These are phyloP conservation scores for Verruconis gallopava DNA, from an alignment of 2,329 filamentous ascomycete species.

Conservation along the genomic window DNA sequence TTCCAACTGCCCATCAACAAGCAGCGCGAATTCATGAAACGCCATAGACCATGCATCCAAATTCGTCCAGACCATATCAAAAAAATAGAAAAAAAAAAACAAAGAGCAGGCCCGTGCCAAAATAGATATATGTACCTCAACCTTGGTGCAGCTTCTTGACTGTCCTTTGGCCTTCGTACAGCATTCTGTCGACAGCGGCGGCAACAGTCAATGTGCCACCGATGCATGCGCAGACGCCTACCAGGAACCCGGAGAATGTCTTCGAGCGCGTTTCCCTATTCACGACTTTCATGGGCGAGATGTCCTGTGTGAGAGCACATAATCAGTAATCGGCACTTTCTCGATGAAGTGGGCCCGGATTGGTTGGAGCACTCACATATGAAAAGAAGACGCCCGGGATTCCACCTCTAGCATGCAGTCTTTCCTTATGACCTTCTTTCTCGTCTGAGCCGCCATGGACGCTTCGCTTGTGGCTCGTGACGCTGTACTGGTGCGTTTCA, in stretches of 20 bases:
- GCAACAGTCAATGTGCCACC: conserved; percentile 93
- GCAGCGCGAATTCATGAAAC: too few relatives aligned
- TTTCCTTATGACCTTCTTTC: conserved; percentile 81
- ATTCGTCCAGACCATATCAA: conserved; percentile 2
- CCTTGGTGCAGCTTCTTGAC: conserved; percentile 73
- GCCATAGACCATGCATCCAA: background rate
- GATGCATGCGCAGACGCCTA: conserved; percentile 86
- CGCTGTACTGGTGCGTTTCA: conserved; percentile 96
- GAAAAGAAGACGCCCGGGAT: conserved; percentile 98
- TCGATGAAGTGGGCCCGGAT: background rate
- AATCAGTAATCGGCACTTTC: background rate
- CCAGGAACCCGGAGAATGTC: conserved; percentile 82
- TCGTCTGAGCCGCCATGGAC: conserved; percentile 71
- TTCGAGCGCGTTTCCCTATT: conserved; percentile 87
- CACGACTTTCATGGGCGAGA: conserved; percentile 98
- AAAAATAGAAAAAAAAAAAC: too few relatives aligned
- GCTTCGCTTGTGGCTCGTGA: conserved; percentile 90
- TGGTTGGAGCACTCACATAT: conserved; percentile 52
- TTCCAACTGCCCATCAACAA: too few relatives aligned
- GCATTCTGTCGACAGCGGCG: conserved; percentile 75
- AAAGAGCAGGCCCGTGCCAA: too few relatives aligned
- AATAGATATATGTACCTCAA: conserved; percentile 18
- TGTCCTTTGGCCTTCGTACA: conserved; percentile 77
- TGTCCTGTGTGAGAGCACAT: conserved; percentile 49
- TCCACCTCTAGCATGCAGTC: conserved; percentile 75